Base-by-base conservation (phyloP, 2,329 filamentous ascomycete genomes). In the Fusarium verticillioides region DNA sequence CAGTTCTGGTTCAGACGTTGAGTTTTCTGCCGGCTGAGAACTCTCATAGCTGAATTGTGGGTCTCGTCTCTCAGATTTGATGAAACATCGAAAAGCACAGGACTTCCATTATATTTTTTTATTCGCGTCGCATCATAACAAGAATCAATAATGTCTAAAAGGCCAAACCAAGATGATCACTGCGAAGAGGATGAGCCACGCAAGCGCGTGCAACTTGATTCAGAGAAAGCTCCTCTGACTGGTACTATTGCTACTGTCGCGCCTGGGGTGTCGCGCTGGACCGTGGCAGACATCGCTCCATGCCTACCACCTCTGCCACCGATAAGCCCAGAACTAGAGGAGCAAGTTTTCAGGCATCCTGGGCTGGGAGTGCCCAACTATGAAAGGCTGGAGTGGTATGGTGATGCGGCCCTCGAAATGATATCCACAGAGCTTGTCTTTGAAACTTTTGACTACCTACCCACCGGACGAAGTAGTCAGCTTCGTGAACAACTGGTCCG, bases 351-450 rank as follows among this genome's bases (percentile, higher is more conserved):
- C 77, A 94, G 88, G 2, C 94, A 96, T 75, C 83, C 87, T 3
- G 90, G 89, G 3, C 78, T 84, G 60, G 77, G 77, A 7, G 70
- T 65, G 3, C 75, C 78, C 32, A 82, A 81, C 77, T 98, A 98
- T 81, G 95, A 98, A 78, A 89, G 90, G 23, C 89, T 98, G 11
- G 96, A 98, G 82, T 95, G 96, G 84, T 86, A 97, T 12, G 96
- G 96, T 11, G 96, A 98, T 80, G 92, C 94, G 26, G 96, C 96
- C 76, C 85, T 97, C 58, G 93, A 97, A 78, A 83, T 95, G 58
- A 90, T 95, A 52, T 90, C 95, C 10, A 91, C 93, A 0, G 88
- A 90, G 23, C 86, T 97, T 58, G 93, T 98, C 67, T 94, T 90
- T 81, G 85, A 90, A 65, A 93, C 90, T 13, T 96, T 95, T 77